phyloP scores from a whole-genome alignment of 2,329 filamentous ascomycete species.

The Apiospora sp. region DNA sequence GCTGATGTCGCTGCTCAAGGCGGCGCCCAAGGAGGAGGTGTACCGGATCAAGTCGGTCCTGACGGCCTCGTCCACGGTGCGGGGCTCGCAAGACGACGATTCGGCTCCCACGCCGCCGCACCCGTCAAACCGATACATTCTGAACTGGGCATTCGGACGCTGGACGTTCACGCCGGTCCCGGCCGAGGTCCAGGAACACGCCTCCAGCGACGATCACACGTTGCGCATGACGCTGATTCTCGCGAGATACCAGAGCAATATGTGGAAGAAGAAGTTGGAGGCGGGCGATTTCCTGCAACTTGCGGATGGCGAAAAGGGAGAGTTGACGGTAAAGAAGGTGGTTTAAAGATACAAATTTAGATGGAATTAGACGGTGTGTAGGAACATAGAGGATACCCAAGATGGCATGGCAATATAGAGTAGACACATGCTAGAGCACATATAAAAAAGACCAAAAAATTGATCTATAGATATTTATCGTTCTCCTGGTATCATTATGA shows the following conservation, averaged over 20 bases:
- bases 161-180: conserved; percentile 84
- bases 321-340: conserved; percentile 61
- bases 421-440: conserved; percentile 4
- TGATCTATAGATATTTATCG: neutral
- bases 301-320: conserved; percentile 53
- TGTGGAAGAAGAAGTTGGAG: conserved; percentile 47
- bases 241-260: conserved; percentile 31
- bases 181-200: conserved; percentile 54
- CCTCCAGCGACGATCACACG: conserved; percentile 61
- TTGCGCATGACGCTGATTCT: conserved; percentile 74
- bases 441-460: neutral
- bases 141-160: conserved; percentile 97
- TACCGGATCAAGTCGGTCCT: conserved; percentile 89
- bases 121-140: conserved; percentile 71
- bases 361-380: conserved; percentile 7
- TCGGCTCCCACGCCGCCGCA: conserved; percentile 41
- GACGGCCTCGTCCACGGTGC: conserved; percentile 53
- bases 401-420: neutral
- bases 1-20: conserved; percentile 71
- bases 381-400: conserved; percentile 19
- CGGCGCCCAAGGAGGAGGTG: conserved; percentile 89
- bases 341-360: conserved; percentile 40
- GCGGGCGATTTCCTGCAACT: conserved; percentile 61
- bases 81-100: conserved; percentile 59
- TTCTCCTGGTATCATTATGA: conserved; percentile 1